phyloP scores from a whole-genome alignment of 1,284 basidiomycete species.

The Papiliotrema fonsecae region DNA sequence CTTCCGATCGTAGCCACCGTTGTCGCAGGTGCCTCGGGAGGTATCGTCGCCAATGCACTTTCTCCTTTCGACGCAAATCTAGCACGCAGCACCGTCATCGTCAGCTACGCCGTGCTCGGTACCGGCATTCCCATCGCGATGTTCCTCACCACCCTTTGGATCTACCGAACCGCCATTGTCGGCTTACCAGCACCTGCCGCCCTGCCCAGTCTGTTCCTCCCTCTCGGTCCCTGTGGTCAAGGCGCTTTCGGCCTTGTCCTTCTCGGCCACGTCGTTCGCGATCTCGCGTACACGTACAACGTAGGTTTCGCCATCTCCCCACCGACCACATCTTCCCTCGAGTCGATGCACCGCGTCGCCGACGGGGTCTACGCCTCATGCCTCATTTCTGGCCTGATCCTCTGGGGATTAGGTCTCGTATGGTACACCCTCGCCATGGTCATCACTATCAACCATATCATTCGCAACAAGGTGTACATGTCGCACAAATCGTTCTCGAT shows the following conservation, averaged over 20 bases:
- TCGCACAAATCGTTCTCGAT: conserved; percentile 24
- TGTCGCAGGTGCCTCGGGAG: conserved; percentile 64
- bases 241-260: conserved; percentile 58
- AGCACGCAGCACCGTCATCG: conserved; percentile 56
- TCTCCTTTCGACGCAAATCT: conserved; percentile 50
- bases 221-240: conserved; percentile 57
- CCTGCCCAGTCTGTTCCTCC: conserved; percentile 60
- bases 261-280: conserved; percentile 51
- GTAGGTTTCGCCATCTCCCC: conserved; percentile 38
- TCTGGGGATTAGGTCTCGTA: conserved; percentile 51
- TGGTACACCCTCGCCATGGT: conserved; percentile 48
- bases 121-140: conserved; percentile 53
- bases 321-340: conserved; percentile 20
- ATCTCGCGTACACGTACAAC: conserved; percentile 48
- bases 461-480: conserved; percentile 17
- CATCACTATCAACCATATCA: conserved; percentile 26
- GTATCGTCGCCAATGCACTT: conserved; percentile 56
- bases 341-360: conserved; percentile 22
- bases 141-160: conserved; percentile 57
- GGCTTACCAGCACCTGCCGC: conserved; percentile 50
- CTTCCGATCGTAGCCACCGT: conserved; percentile 68
- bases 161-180: conserved; percentile 50
- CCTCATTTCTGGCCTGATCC: conserved; percentile 38
- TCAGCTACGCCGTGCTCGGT: conserved; percentile 51
- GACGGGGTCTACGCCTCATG: conserved; percentile 49